Evolutionary conservation across 306 rosid species (phyloP).

Genomic region (Biancaea sappan): DNA sequence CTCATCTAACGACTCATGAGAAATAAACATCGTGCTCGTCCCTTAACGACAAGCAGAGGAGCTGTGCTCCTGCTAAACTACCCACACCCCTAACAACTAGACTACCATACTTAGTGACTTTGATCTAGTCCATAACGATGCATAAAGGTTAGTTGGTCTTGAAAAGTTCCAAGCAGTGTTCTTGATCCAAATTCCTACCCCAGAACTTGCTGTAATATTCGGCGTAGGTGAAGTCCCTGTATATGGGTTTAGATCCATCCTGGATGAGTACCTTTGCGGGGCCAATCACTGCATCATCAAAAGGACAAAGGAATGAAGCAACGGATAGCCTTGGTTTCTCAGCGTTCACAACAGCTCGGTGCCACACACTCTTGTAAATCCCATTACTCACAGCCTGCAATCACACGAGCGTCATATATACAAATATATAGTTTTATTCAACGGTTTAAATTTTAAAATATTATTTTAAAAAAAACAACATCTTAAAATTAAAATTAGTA

Average conservation of each 20-base stretch:
- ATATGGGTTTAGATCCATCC: constrained; percentile 49
- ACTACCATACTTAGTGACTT: no score
- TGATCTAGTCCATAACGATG: no score
- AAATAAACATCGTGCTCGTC: no score
- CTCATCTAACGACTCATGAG: no score
- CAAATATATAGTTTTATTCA: no score
- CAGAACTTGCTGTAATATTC: constrained; percentile 82
- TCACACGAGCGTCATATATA: background rate
- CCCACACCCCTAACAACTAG: no score
- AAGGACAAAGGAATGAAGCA: constrained; percentile 85
- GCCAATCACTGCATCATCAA: constrained; percentile 57
- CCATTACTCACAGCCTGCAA: constrained; percentile 92
- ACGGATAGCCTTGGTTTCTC: constrained; percentile 83
- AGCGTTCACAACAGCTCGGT: constrained; percentile 73
- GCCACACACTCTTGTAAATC: constrained; percentile 89
- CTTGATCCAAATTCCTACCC: constrained; percentile 76
- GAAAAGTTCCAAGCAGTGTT: constrained; percentile 82
- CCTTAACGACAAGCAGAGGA: no score
- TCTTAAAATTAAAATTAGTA: no score
- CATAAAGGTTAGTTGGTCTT: constrained; percentile 46
- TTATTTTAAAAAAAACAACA: no score
- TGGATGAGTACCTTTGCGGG: constrained; percentile 59
- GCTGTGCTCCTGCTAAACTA: no score
- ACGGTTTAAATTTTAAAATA: no score
- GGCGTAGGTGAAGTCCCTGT: constrained; percentile 65